Evolutionary conservation across 2,329 filamentous ascomycete genomes (phyloP).

Genomic region (Triangularia setosa): DNA sequence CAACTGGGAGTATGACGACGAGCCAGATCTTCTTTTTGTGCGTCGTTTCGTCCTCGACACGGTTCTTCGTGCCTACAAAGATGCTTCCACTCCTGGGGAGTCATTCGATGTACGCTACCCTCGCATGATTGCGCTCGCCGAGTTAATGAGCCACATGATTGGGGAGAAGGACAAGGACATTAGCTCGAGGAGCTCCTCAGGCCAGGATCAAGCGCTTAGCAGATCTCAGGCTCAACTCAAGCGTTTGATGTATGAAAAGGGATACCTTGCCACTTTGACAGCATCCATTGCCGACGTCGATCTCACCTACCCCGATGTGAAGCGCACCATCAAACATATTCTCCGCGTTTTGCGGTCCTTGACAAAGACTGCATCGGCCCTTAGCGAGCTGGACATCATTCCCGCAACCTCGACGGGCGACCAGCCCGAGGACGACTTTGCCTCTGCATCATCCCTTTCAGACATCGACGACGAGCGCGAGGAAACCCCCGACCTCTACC

Average conservation of each 20-base stretch:
- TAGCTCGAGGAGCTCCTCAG: conserved; percentile 34
- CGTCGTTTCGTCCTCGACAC: conserved; percentile 94
- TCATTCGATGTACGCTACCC: conserved; percentile 81
- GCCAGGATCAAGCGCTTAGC: conserved; percentile 31
- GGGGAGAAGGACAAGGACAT: conserved; percentile 58
- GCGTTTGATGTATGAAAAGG: conserved; percentile 97
- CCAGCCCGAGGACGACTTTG: conserved; percentile 78
- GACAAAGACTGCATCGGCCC: conserved; percentile 78
- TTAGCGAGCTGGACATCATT: conserved; percentile 79
- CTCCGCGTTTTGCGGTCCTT: conserved; percentile 82
- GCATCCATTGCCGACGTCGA: conserved; percentile 93
- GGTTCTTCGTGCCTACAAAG: conserved; percentile 85
- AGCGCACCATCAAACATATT: conserved; percentile 94
- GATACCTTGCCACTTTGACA: conserved; percentile 84
- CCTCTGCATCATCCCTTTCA: conserved; percentile 82
- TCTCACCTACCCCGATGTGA: conserved; percentile 88
- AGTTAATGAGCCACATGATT: conserved; percentile 90
- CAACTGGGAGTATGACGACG: conserved; percentile 66
- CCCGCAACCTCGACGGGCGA: conserved; percentile 61
- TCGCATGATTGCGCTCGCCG: conserved; percentile 79
- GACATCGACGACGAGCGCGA: conserved; percentile 83
- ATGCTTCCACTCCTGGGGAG: conserved; percentile 75
- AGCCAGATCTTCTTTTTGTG: conserved; percentile 83
- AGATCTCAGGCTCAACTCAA: conserved; percentile 78
- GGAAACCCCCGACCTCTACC: conserved; percentile 94